Conservation (phyloP, 2,329 filamentous ascomycete species). For the Pestalotiopsis sp. region DNA sequence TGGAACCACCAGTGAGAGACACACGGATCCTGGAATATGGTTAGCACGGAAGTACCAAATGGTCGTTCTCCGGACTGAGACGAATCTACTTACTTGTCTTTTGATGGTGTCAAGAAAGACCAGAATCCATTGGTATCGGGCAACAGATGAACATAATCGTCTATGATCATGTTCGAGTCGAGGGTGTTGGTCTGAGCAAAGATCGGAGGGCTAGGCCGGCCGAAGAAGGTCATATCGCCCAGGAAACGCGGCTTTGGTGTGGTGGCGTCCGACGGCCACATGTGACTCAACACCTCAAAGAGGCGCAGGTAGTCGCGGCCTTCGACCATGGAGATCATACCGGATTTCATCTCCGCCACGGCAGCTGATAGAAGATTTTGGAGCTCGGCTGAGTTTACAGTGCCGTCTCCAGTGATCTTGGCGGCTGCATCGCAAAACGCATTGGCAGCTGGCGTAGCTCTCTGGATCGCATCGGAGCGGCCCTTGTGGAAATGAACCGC, state of each 20-base stretch:
- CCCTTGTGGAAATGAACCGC: slow-evolving; percentile 9
- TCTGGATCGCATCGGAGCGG: slow-evolving; percentile 12
- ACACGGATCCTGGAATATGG: background rate
- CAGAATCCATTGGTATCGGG: slow-evolving; percentile 12
- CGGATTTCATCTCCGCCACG: background rate
- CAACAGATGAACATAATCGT: slow-evolving; percentile 11
- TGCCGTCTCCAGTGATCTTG: background rate
- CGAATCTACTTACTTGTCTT: slow-evolving; percentile 13
- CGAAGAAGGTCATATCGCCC: slow-evolving; percentile 7
- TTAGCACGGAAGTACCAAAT: too few species aligned
- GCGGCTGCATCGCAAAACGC: slow-evolving; percentile 13
- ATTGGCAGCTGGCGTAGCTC: slow-evolving; percentile 12
- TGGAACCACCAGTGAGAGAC: slow-evolving; percentile 9
- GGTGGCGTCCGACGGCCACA: slow-evolving; percentile 7
- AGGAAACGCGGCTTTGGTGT: slow-evolving; percentile 10
- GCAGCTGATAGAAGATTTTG: background rate
- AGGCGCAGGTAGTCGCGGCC: slow-evolving; percentile 9
- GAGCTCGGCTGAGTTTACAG: background rate
- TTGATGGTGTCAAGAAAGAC: slow-evolving; percentile 10
- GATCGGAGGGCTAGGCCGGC: slow-evolving; percentile 7
- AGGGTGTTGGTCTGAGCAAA: slow-evolving; percentile 10
- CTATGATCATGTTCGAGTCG: background rate
- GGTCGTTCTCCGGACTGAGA: too few species aligned
- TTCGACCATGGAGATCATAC: slow-evolving; percentile 1
- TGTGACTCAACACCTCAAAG: slow-evolving; percentile 6